A percentile compares a stretch with the other conserved stretches of the same genome.
phyloP scores from a whole-genome alignment of 306 rosid genomes.

The Cicer pinnatifidum region DNA sequence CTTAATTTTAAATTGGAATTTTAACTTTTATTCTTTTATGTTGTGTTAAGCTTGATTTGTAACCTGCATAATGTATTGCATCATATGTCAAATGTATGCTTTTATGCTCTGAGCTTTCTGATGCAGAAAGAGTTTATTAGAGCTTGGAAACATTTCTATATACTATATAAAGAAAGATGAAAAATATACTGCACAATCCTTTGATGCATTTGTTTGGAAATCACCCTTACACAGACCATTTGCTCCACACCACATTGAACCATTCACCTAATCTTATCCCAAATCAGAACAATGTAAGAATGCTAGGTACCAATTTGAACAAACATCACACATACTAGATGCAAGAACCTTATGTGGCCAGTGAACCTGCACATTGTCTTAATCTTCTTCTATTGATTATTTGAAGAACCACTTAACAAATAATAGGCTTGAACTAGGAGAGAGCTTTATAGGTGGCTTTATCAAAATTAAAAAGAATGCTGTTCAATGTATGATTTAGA shows the following conservation, averaged over 20 bases:
- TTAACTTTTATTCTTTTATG: constrained; percentile 1
- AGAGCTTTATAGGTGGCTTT: constrained; percentile 2
- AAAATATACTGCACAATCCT: constrained; percentile 11
- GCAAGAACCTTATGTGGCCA: constrained; percentile 5
- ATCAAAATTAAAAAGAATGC: background rate
- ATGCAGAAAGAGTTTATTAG: constrained; percentile 16
- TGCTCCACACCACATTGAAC: constrained; percentile 6
- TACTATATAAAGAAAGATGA: constrained; percentile 3
- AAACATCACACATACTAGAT: constrained; percentile 22
- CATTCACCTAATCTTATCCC: constrained; percentile 9
- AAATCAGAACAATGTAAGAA: background rate
- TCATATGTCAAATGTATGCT: constrained; percentile 21
- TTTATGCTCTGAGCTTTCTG: constrained; percentile 24
- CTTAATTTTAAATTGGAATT: constrained; percentile 22
- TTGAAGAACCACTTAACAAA: constrained; percentile 1
- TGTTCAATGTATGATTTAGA: constrained; percentile 9
- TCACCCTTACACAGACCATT: background rate
- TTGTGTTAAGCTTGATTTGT: constrained; percentile 34
- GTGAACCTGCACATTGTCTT: constrained; percentile 4
- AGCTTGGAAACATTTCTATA: constrained; percentile 33
- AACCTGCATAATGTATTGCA: background rate
- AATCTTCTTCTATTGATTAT: background rate
- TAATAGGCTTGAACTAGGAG: constrained; percentile 10
- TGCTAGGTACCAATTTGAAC: background rate
- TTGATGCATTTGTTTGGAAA: constrained; percentile 8